A percentile compares a stretch with the other conserved stretches of the same genome.
These are phyloP conservation scores for Paramecium caudatum DNA, from an alignment of 73 alveolate genomes.

Conservation along the genomic window DNA sequence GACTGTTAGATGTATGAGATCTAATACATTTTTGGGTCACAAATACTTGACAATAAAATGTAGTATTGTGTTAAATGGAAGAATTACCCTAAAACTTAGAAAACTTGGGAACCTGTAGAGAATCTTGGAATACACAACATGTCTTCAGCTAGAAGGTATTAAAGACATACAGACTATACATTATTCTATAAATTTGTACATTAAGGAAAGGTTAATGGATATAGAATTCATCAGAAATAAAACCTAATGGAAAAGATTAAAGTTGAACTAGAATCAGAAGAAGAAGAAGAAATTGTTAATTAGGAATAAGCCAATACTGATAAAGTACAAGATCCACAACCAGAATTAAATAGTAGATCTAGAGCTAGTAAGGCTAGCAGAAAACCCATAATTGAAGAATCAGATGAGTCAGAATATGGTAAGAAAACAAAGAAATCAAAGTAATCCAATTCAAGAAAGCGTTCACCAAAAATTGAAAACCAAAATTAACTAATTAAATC, in stretches of 20 bases:
- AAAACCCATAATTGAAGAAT: no score
- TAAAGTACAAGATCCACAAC: not conserved
- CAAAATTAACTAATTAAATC: no score
- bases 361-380: no score
- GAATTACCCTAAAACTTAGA: constrained; percentile 11
- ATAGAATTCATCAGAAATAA: constrained; percentile 29
- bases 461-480: no score
- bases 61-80: constrained; percentile 46
- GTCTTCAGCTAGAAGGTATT: constrained; percentile 12
- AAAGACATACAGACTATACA: not conserved
- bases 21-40: constrained; percentile 24
- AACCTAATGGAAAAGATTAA: constrained; percentile 19
- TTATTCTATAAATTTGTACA: not conserved
- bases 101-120: constrained; percentile 30
- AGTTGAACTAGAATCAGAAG: constrained; percentile 1
- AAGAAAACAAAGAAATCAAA: not conserved
- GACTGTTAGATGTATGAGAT: constrained; percentile 9
- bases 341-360: no score
- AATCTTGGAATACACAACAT: not conserved
- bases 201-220: not conserved
- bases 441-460: no score
- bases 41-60: constrained; percentile 12
- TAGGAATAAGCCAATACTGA: constrained; percentile 1
- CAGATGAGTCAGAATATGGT: constrained; percentile 22
- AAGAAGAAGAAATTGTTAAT: constrained; percentile 20